Evolutionary conservation across 1,139 yeast species (phyloP).

Genomic region (Protomyces lactucae-debilis): DNA sequence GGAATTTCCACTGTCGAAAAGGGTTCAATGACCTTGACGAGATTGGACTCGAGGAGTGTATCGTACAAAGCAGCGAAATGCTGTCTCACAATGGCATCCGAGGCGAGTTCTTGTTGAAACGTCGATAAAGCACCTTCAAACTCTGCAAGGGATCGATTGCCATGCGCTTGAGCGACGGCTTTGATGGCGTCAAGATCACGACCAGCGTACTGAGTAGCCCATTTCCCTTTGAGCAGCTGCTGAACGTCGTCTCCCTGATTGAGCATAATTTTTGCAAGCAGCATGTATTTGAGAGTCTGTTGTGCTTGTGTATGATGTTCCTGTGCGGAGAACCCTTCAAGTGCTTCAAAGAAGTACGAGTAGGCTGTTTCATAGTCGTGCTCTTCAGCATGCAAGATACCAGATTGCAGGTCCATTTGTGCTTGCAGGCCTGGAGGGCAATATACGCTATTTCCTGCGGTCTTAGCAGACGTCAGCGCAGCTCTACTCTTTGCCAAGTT

Average conservation of each 20-base stretch:
- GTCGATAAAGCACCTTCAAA: slow-evolving; percentile 73
- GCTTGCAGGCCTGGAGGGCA: slow-evolving; percentile 95
- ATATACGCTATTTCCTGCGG: slow-evolving; percentile 92
- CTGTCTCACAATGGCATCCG: slow-evolving; percentile 82
- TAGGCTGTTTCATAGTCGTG: slow-evolving; percentile 94
- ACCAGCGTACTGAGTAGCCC: slow-evolving; percentile 74
- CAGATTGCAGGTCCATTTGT: slow-evolving; percentile 90
- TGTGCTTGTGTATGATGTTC: slow-evolving; percentile 34
- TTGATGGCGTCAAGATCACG: slow-evolving; percentile 83
- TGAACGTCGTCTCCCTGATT: slow-evolving; percentile 82
- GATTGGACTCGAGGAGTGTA: slow-evolving; percentile 83
- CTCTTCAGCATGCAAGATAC: slow-evolving; percentile 93
- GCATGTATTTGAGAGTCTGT: slow-evolving; percentile 67
- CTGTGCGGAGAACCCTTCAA: slow-evolving; percentile 67
- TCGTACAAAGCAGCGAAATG: slow-evolving; percentile 93
- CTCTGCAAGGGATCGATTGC: slow-evolving; percentile 83
- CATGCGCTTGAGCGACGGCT: slow-evolving; percentile 83
- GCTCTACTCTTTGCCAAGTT: slow-evolving; percentile 92
- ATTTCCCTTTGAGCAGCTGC: slow-evolving; percentile 57
- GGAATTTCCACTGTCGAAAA: slow-evolving; percentile 89
- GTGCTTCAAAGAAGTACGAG: slow-evolving; percentile 90
- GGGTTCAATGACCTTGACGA: slow-evolving; percentile 92
- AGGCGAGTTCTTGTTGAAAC: slow-evolving; percentile 69
- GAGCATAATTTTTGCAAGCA: slow-evolving; percentile 88
- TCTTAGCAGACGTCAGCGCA: slow-evolving; percentile 88